Conservation (phyloP, 2,329 filamentous ascomycete genomes). For the Ceratocystis papillata region DNA sequence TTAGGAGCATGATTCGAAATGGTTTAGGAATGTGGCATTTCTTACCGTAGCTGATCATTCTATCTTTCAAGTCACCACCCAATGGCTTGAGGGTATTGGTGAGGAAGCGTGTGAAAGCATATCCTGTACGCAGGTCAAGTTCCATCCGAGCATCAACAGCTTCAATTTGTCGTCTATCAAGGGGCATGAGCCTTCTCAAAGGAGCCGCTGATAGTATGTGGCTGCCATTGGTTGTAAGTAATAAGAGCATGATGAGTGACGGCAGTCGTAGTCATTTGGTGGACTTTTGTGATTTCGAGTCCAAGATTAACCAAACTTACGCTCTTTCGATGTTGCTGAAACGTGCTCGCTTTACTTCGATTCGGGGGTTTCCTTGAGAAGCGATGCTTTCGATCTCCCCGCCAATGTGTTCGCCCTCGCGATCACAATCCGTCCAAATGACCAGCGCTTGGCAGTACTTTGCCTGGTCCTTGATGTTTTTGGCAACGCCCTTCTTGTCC, state of each 20-base stretch:
- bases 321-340: conserved; percentile 96
- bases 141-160: conserved; percentile 86
- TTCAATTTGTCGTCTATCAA: conserved; percentile 78
- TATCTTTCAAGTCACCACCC: conserved; percentile 53
- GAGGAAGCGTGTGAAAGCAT: conserved; percentile 80
- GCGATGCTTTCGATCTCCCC: conserved; percentile 80
- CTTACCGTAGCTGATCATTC: conserved; percentile 70
- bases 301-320: conserved; percentile 33
- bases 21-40: neutral
- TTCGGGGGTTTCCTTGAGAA: conserved; percentile 55
- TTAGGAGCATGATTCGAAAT: neutral
- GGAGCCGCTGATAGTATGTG: conserved; percentile 74
- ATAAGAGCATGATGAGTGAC: conserved; percentile 19
- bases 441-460: conserved; percentile 62
- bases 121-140: conserved; percentile 83
- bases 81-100: conserved; percentile 66
- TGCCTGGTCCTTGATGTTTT: conserved; percentile 75
- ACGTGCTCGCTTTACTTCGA: conserved; percentile 72
- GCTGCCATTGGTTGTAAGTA: conserved; percentile 35
- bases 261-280: no score
- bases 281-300: no score
- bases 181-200: conserved; percentile 52
- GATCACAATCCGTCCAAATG: conserved; percentile 98
- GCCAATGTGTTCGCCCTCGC: conserved; percentile 94
- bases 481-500: conserved; percentile 70